phyloP scores from a whole-genome alignment of 2,329 filamentous ascomycete species.

The Bretziella fagacearum region DNA sequence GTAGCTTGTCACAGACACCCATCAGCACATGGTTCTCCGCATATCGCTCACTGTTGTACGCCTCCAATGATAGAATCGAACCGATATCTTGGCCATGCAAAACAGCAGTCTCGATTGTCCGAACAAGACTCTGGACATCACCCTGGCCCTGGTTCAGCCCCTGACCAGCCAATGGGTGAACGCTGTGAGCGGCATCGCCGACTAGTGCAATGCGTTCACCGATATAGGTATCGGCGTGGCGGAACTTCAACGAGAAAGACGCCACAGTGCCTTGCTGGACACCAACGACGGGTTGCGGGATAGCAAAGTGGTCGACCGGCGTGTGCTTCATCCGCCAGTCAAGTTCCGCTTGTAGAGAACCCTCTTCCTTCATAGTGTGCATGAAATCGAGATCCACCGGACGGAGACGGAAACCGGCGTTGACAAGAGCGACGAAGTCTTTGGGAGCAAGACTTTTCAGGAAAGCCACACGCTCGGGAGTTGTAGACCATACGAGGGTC shows the following conservation, averaged over 20 bases:
- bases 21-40: slow-evolving; percentile 63
- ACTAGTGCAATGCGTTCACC: slow-evolving; percentile 80
- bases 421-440: slow-evolving; percentile 76
- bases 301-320: slow-evolving; percentile 29
- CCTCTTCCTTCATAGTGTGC: slow-evolving; percentile 37
- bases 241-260: slow-evolving; percentile 78
- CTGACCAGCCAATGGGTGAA: slow-evolving; percentile 87
- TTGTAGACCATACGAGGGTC: slow-evolving; percentile 90
- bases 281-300: slow-evolving; percentile 49
- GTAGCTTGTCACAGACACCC: slow-evolving; percentile 73
- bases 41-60: slow-evolving; percentile 69
- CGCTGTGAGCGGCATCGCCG: slow-evolving; percentile 86
- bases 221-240: slow-evolving; percentile 87
- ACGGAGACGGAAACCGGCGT: slow-evolving; percentile 75
- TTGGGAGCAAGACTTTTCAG: slow-evolving; percentile 56
- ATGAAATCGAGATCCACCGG: slow-evolving; percentile 70
- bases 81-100: slow-evolving; percentile 79
- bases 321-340: slow-evolving; percentile 70
- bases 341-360: slow-evolving; percentile 54
- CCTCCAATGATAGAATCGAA: slow-evolving; percentile 56
- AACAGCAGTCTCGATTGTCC: slow-evolving; percentile 59
- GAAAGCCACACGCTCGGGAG: slow-evolving; percentile 56
- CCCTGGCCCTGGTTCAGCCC: slow-evolving; percentile 86
- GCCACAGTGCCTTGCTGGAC: slow-evolving; percentile 70
- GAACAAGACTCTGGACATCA: slow-evolving; percentile 65